Conservation (phyloP, 106 monocot genomes). For the Hemerocallis citrina region DNA sequence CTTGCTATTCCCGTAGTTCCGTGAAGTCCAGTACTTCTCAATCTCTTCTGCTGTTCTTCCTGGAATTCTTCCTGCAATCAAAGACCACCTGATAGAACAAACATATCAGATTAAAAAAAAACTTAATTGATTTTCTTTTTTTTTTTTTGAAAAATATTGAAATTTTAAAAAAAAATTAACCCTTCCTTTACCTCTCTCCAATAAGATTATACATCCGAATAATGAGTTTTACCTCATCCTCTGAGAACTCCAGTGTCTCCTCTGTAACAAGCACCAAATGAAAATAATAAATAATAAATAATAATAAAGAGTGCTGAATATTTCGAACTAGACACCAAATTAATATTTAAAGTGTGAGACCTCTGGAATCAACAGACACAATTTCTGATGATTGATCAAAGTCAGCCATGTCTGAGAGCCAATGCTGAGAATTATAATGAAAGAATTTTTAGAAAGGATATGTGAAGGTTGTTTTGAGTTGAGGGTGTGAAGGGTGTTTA, state of each 20-base stretch:
- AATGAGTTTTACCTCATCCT: constrained; percentile 49
- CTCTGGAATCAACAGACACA: constrained; percentile 14
- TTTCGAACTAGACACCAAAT: not conserved
- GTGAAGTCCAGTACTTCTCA: constrained; percentile 53
- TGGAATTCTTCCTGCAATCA: constrained; percentile 56
- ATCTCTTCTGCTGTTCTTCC: constrained; percentile 63
- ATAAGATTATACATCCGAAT: constrained; percentile 45
- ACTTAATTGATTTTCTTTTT: no score
- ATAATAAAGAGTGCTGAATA: not conserved
- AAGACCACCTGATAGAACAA: constrained; percentile 35
- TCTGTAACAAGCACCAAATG: constrained; percentile 5
- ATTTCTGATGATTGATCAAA: constrained; percentile 18
- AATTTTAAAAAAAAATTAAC: not conserved
- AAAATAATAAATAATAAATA: not conserved
- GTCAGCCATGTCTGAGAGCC: no score
- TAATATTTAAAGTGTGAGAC: no score
- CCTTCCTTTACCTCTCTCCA: constrained; percentile 37
- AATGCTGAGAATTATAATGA: no score
- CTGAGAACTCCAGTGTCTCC: constrained; percentile 29
- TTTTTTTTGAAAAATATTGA: not conserved
- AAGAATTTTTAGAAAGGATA: no score
- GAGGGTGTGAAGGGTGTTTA: no score
- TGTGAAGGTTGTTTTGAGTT: no score
- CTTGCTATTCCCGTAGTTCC: no score
- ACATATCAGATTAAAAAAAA: no score